Evolutionary conservation across 805 yeast genomes (phyloP).

Genomic region (Hanseniaspora lachancei): DNA sequence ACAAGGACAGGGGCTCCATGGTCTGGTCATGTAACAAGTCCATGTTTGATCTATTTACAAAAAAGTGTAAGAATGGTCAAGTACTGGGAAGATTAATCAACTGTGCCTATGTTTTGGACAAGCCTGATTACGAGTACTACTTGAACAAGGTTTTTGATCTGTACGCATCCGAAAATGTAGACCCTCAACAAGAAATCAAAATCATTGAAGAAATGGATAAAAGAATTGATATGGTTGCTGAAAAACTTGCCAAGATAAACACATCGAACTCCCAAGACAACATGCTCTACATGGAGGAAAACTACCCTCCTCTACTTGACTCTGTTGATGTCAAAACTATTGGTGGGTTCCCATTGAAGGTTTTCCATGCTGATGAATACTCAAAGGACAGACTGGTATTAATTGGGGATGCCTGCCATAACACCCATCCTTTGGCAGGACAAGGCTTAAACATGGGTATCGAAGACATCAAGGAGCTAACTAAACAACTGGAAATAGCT

Average conservation of each 20-base stretch:
- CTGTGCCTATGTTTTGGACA: conserved; percentile 72
- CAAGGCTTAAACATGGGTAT: conserved; percentile 98
- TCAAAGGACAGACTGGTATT: conserved; percentile 73
- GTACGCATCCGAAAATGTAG: not conserved
- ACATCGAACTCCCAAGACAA: conserved; percentile 21
- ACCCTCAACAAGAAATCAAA: conserved; percentile 33
- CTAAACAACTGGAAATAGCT: conserved; percentile 57
- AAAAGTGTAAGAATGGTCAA: conserved; percentile 36
- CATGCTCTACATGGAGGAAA: conserved; percentile 39
- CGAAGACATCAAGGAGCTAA: conserved; percentile 67
- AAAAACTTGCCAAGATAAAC: conserved; percentile 22
- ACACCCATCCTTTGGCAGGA: conserved; percentile 94
- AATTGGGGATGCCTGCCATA: conserved; percentile 97
- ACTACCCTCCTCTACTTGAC: conserved; percentile 53
- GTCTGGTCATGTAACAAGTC: conserved; percentile 85
- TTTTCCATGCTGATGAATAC: conserved; percentile 85
- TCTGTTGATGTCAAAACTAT: conserved; percentile 50
- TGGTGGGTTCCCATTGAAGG: conserved; percentile 76
- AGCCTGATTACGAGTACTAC: conserved; percentile 62
- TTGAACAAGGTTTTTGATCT: conserved; percentile 22
- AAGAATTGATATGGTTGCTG: conserved; percentile 35
- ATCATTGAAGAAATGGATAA: conserved; percentile 58
- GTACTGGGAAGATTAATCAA: conserved; percentile 61
- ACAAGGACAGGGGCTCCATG: conserved; percentile 65
- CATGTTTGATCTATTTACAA: conserved; percentile 47